Evolutionary conservation across 2,329 filamentous ascomycete species (phyloP), one percentile per base, ranked within the genome.

Genomic region (Monilinia fructigena): DNA sequence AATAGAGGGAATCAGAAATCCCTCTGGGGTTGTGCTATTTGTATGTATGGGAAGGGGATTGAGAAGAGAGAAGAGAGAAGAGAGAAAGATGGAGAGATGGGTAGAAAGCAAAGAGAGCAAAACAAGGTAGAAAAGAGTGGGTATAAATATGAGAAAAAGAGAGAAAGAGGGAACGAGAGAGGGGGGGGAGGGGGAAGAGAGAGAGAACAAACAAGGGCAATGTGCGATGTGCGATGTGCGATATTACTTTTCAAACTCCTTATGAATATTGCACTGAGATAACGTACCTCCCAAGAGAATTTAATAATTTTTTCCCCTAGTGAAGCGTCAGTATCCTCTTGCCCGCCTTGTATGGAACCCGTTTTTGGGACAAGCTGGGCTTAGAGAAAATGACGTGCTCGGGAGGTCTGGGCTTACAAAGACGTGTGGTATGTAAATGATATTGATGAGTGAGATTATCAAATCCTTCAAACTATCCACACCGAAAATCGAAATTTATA

Each of bases 311-410:
- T 60, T 60, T 26, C 38, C 26, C n/a, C 50, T 50, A 50, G 28
- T 60, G 31, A 60, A 38, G 31, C 45, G 16, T 50, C 45, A 50
- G 31, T 60, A 38, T 38, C 56, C 56, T 60, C 56, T 50, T 31
- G 26, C 4, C 28, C 28, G 58, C 45, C 45, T 60, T 50, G 58
- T 60, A 60, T 52, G n/a, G 63, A 60, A 60, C 45, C 63, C 55
- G 35, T 20, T 60, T 60, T 59, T 28, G 47, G 38, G 45, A 59
- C 35, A 40, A 59, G 55, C 31, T 40, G 20, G 45, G 35, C 26
- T 47, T 58, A 64, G 52, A 58, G 62, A 45, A 56, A 56, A 65
- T 65, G 63, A 65, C 63, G 63, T 65, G 63, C 63, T 65, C 47
- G 60, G 38, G 6, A 42, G 31, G 18, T 54, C n/a, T 63, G 38